These are phyloP conservation scores for Paxillus involutus DNA, from an alignment of 768 basidiomycete species.

Conservation along the genomic window DNA sequence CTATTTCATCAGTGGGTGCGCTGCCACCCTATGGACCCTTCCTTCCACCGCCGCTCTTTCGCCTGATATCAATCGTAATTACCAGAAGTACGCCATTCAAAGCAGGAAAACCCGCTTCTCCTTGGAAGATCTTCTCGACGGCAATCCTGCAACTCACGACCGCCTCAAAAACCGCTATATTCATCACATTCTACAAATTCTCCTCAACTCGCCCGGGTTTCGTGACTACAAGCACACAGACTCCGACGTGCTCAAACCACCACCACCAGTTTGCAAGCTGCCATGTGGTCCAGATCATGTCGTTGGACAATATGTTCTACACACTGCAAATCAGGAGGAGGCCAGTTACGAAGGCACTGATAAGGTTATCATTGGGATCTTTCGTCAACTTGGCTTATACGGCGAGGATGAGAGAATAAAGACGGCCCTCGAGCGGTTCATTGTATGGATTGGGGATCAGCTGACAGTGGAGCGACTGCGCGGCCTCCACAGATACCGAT, in stretches of 20 bases:
- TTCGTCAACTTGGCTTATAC: conserved; percentile 10
- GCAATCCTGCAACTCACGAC: conserved; percentile 6
- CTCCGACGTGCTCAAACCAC: too few relatives aligned
- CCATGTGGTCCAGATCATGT: too few relatives aligned
- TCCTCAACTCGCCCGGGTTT: too few relatives aligned
- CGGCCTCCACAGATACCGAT: conserved; percentile 7
- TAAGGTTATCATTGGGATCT: conserved; percentile 17
- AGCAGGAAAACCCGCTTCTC: conserved; percentile 21
- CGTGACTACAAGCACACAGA: too few relatives aligned
- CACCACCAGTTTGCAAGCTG: too few relatives aligned
- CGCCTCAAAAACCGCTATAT: conserved; percentile 8
- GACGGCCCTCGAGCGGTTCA: conserved; percentile 5
- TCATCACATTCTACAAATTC: conserved; percentile 18
- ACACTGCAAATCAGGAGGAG: conserved; percentile 37
- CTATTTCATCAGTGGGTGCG: conserved; percentile 34
- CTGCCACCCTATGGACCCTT: conserved; percentile 29
- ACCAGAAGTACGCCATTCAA: neutral
- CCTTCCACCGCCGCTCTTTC: neutral
- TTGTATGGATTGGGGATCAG: conserved; percentile 30
- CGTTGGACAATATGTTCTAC: neutral
- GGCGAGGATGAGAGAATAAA: neutral
- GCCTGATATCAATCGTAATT: neutral
- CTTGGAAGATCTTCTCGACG: conserved; percentile 20
- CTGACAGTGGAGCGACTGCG: conserved; percentile 12
- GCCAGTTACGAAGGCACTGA: conserved; percentile 19